Evolutionary conservation across 768 basidiomycete genomes (phyloP), one percentile per base, ranked within the genome.

Genomic region (Mycena capillaripes): DNA sequence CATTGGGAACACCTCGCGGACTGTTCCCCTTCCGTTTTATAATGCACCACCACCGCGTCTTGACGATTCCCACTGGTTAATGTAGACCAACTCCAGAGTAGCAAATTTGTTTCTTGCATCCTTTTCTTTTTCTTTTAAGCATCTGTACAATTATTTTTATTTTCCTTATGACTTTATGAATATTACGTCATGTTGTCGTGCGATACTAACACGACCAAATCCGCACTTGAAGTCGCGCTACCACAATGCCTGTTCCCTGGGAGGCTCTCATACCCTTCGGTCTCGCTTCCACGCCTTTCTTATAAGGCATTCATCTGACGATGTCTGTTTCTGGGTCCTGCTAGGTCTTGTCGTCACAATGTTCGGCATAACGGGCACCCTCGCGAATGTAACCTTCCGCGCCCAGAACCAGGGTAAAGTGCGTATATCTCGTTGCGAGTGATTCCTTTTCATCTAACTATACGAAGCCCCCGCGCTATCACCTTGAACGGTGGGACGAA

Each of bases 211-310:
- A 56, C 52, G 53, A 55, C 56, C 62, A 70, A 63, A 61, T 23
- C n/a, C 1, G 40, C 21, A 5, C 34, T 44, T 27, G 12, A 61
- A 44, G 21, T 57, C n/a, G 17, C 56, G 17, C 21, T 7, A 48
- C 46, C 80, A 87, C 75, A 76, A 97, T 97, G 97, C 97, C 97
- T 66, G 93, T 98, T 77, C 97, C 97, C 76, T 98, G 95, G 93
- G 97, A 99, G 86, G 96, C 97, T 61, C 89, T 98, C 77, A 95
- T 99, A 86, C 97, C 97, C 56, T 97, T 97, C 79, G 97, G 97
- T 97, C 48, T 79, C 69, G 72, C 59, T 60, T 59, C 56, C 53
- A 50, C 66, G 75, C 69, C 42, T 58, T 66, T 30, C 34, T 25
- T 59, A 23, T 38, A 32, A 40, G 42, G 30, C 23, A 66, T 52